Evolutionary conservation across 768 basidiomycete species (phyloP).

Genomic region (Lepiota brunneoincarnata): DNA sequence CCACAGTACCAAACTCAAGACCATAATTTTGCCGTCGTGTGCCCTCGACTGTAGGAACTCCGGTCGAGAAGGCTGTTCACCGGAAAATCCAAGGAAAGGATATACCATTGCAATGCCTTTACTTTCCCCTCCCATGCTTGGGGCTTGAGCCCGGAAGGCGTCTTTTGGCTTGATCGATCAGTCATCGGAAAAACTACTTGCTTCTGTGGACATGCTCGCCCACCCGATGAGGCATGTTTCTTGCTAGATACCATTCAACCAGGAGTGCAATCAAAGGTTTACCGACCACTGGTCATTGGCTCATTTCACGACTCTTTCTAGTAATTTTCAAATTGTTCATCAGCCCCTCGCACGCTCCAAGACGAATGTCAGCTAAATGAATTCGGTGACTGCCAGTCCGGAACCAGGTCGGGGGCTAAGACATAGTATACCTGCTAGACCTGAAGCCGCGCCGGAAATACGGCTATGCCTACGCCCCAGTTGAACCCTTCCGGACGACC

Average conservation of each 20-base stretch:
- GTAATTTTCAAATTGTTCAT: not conserved
- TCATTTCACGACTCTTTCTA: too few relatives aligned
- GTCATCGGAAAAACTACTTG: not conserved
- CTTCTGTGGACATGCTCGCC: not conserved
- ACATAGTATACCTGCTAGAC: not conserved
- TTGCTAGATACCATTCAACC: too few relatives aligned
- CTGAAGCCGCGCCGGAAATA: not conserved
- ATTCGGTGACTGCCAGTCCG: not conserved
- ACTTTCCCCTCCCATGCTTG: not conserved
- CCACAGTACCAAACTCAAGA: too few relatives aligned
- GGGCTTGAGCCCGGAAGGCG: too few relatives aligned
- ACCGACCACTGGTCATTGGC: too few relatives aligned
- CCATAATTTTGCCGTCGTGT: not conserved
- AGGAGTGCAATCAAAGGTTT: too few relatives aligned
- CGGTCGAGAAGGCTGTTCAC: not conserved
- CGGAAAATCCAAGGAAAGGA: not conserved
- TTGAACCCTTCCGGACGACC: too few relatives aligned
- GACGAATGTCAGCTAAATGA: not conserved
- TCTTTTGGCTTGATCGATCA: not conserved
- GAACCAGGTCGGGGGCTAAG: not conserved
- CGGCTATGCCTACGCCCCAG: too few relatives aligned
- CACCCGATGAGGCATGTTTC: not conserved
- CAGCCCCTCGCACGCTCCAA: not conserved
- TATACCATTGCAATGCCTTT: not conserved
- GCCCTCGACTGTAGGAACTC: not conserved